Evolutionary conservation across 2,329 filamentous ascomycete genomes (phyloP).

Genomic region (Phialocephala subalpina): DNA sequence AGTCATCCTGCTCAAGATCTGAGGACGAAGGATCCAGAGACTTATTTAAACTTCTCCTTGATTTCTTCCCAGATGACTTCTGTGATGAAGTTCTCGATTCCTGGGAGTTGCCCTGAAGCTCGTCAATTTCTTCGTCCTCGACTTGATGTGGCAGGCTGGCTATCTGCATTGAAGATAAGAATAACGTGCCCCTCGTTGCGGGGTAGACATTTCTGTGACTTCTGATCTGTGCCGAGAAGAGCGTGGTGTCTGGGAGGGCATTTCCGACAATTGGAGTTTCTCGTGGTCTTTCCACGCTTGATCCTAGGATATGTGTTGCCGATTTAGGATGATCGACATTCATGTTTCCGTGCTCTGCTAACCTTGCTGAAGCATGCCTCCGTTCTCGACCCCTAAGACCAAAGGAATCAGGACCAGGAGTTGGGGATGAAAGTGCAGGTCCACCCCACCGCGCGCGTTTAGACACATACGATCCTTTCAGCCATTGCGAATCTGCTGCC

Average conservation of each 20-base stretch:
- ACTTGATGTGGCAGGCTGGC: background rate
- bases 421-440: constrained; percentile 38
- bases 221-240: background rate
- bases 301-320: background rate
- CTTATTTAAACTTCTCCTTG: background rate
- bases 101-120: constrained; percentile 20
- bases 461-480: constrained; percentile 41
- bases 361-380: constrained; percentile 17
- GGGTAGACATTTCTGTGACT: background rate
- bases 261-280: background rate
- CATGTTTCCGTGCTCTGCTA: background rate
- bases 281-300: background rate
- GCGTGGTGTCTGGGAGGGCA: background rate
- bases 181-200: background rate
- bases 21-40: constrained; percentile 12
- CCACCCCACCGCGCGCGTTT: constrained; percentile 42
- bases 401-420: constrained; percentile 31
- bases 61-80: constrained; percentile 5
- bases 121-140: constrained; percentile 20
- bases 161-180: background rate
- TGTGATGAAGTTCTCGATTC: constrained; percentile 2
- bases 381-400: constrained; percentile 18
- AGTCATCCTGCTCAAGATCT: constrained; percentile 23
- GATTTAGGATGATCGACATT: background rate
- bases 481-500: constrained; percentile 37